Conservation (phyloP, 345 rosid genomes). For the Eucalyptus albens region DNA sequence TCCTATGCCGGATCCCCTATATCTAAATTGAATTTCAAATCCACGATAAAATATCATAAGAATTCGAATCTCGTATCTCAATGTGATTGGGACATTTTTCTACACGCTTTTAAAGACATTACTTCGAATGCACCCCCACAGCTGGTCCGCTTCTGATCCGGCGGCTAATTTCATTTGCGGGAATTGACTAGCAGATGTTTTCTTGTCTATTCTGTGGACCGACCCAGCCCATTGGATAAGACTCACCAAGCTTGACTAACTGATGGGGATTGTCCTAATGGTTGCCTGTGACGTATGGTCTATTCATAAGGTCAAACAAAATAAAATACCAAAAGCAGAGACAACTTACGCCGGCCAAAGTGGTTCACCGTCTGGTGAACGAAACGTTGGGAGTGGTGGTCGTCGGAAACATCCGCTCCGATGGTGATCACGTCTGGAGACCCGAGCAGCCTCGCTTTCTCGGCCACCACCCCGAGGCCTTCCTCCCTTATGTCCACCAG, state of each 20-base stretch:
- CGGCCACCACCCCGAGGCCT: slow-evolving; percentile 3
- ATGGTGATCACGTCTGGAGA: slow-evolving; percentile 3
- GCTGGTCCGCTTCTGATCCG: background rate
- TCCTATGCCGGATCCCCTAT: no score
- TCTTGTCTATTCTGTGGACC: background rate
- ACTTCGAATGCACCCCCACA: background rate
- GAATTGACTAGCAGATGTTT: background rate
- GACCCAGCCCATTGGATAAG: background rate
- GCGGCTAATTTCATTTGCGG: background rate
- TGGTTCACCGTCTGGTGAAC: slow-evolving; percentile 2
- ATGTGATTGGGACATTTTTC: background rate
- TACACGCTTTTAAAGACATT: background rate
- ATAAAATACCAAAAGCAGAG: background rate
- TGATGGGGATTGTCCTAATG: background rate
- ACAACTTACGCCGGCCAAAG: slow-evolving; percentile 10
- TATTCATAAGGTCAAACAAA: background rate
- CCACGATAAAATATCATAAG: background rate
- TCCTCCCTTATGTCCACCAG: slow-evolving; percentile 13
- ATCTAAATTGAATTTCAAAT: background rate
- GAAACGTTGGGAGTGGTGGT: background rate
- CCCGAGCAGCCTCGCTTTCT: slow-evolving; percentile 2
- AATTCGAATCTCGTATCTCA: background rate
- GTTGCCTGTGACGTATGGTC: background rate
- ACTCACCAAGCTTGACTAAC: background rate
- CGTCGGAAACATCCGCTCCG: slow-evolving; percentile 4